Base-by-base conservation (phyloP, 2,329 filamentous ascomycete genomes). In the Hymenoscyphus salicellus region DNA sequence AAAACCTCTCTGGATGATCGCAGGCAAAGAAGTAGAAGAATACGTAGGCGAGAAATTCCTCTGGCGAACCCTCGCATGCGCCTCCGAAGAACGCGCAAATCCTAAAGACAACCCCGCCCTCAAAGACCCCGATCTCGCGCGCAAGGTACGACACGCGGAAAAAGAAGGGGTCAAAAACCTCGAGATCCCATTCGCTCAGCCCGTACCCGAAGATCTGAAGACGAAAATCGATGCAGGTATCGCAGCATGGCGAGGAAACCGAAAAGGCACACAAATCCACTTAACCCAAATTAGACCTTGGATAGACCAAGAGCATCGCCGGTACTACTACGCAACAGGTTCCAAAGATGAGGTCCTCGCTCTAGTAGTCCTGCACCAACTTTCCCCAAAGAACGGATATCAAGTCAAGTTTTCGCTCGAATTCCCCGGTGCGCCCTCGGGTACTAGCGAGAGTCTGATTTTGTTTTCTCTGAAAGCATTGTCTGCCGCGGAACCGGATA, bases 321-420 rank as follows among this genome's bases (percentile, higher is more conserved):
- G 92, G 69, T 97, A 96, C 80, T 91, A 93, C 74, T 90, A 92
- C 72, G 90, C 92, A 10, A 84, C 89, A 69, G 90, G 90, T 69
- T 83, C 85, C 73, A 84, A 91, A 17, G 90, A 90, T 68, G 86
- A 84, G 65, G 86, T 97, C 63, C 84, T 84, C 52, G 89, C 90
- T 38, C 84, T 97, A 65, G 89, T 94, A n/a, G 88, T 94, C 8
- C 82, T 97, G 72, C 90, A 91, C 61, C 90, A 92, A 76, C 86
- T 97, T 32, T 86, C 90, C 3, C 91, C 92, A 1, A 82, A 86
- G 41, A 86, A 96, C 75, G 93, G 93, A 62, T 96, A 92, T 87
- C 93, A 97, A 80, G 89, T 97, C 75, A 97, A 97, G 81, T 97
- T 95, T 82, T 91, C 90, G n/a, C 86, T 97, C 62, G 92, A 97